phyloP scores from a whole-genome alignment of 306 rosid genomes.

The Albizia julibrissin region DNA sequence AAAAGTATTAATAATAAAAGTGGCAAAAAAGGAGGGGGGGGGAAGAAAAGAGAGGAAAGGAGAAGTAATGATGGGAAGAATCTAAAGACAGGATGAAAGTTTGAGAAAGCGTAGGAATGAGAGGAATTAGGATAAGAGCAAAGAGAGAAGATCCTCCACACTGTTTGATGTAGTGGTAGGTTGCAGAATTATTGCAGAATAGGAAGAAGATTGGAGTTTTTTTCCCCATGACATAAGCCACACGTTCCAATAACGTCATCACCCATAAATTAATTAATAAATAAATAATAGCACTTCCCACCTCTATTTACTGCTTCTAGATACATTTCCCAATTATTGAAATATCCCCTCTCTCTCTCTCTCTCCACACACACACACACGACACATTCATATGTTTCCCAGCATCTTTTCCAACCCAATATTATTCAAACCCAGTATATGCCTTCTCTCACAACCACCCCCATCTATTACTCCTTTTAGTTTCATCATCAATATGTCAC shows the following conservation, averaged over 20 bases:
- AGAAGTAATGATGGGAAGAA: not conserved
- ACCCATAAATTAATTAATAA: not conserved
- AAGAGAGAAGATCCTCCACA: not conserved
- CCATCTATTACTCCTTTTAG: not conserved
- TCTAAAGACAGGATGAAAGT: not conserved
- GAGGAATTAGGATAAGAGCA: not conserved
- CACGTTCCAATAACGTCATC: slow-evolving; percentile 55
- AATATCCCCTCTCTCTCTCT: not conserved
- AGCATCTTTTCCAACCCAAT: not conserved
- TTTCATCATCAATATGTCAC: not conserved
- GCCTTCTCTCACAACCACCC: not conserved
- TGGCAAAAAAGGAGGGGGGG: not conserved
- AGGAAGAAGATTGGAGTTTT: not conserved
- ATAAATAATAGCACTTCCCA: no score
- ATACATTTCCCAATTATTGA: not conserved
- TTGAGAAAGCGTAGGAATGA: not conserved
- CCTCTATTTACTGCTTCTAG: not conserved
- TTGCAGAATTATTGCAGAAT: not conserved
- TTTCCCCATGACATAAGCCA: slow-evolving; percentile 40
- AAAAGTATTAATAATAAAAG: not conserved
- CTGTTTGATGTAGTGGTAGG: not conserved
- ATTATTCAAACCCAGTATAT: not conserved
- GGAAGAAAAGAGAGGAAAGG: not conserved
- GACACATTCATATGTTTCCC: no score
- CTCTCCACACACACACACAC: not conserved